Evolutionary conservation across 2,329 filamentous ascomycete species (phyloP).

Genomic region (Cytospora piceicola): DNA sequence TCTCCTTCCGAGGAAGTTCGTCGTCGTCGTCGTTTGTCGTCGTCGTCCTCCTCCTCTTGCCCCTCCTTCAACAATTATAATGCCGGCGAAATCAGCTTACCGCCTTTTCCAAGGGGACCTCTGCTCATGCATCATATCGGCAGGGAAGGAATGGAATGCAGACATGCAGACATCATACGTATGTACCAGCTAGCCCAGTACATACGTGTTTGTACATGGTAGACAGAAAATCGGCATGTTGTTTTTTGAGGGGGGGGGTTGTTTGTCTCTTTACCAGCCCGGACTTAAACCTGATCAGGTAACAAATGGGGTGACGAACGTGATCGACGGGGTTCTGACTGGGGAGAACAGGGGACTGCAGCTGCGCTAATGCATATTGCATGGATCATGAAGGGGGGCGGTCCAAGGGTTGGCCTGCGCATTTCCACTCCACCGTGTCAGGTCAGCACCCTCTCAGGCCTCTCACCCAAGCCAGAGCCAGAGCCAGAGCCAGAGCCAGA

Average conservation of each 20-base stretch:
- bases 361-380: conserved; percentile 16
- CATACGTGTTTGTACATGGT: neutral
- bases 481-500: too few relatives aligned
- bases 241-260: too few relatives aligned
- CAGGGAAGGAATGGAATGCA: neutral
- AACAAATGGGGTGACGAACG: conserved; percentile 12
- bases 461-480: too few relatives aligned
- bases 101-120: conserved; percentile 19
- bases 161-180: conserved; percentile 9
- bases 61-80: conserved; percentile 6
- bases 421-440: conserved; percentile 10
- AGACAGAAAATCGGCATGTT: neutral
- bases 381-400: conserved; percentile 20
- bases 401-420: conserved; percentile 4
- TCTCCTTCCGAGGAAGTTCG: too few relatives aligned
- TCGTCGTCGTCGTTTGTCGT: neutral
- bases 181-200: neutral
- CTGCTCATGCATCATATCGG: conserved; percentile 13
- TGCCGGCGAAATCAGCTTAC: conserved; percentile 23
- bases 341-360: conserved; percentile 11
- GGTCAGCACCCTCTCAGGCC: too few relatives aligned
- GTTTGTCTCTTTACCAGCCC: conserved; percentile 4
- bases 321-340: conserved; percentile 20
- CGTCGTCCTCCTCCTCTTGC: neutral
- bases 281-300: conserved; percentile 9